These are phyloP conservation scores for Aspergillus ellipticus DNA, from an alignment of 495 filamentous ascomycete genomes.

Conservation along the genomic window DNA sequence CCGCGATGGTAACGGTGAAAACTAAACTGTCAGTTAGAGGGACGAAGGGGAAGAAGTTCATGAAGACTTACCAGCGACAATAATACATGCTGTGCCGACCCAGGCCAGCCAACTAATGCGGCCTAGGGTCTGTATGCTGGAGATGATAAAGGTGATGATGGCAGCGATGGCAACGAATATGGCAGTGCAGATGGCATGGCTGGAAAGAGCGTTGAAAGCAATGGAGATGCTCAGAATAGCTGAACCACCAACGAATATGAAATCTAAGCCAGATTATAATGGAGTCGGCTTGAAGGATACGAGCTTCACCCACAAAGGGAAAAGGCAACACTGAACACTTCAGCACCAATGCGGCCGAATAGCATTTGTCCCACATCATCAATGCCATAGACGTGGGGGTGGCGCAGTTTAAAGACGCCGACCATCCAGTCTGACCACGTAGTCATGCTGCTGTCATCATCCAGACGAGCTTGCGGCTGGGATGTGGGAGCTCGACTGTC, in stretches of 20 bases:
- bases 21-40: constrained; percentile 52
- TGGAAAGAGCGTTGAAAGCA: constrained; percentile 65
- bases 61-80: constrained; percentile 32
- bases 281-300: too few relatives aligned
- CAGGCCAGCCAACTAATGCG: too few relatives aligned
- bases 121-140: too few relatives aligned
- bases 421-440: too few relatives aligned
- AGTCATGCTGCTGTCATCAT: constrained; percentile 17
- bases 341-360: constrained; percentile 56
- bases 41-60: not conserved
- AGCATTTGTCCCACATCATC: constrained; percentile 67
- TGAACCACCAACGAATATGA: constrained; percentile 62
- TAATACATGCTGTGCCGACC: too few relatives aligned
- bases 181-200: constrained; percentile 64
- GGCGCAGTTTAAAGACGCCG: constrained; percentile 28
- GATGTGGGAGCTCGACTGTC: not conserved
- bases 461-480: constrained; percentile 14
- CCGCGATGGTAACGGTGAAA: constrained; percentile 59
- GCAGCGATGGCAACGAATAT: constrained; percentile 62
- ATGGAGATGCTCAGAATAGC: too few relatives aligned
- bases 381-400: constrained; percentile 58
- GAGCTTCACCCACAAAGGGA: too few relatives aligned
- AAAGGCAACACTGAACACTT: too few relatives aligned
- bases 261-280: too few relatives aligned
- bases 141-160: constrained; percentile 56